A percentile compares a stretch with the other conserved stretches of the same genome.
Conservation (phyloP, 1,284 basidiomycete species). For the Cryptococcus neoformans region DNA sequence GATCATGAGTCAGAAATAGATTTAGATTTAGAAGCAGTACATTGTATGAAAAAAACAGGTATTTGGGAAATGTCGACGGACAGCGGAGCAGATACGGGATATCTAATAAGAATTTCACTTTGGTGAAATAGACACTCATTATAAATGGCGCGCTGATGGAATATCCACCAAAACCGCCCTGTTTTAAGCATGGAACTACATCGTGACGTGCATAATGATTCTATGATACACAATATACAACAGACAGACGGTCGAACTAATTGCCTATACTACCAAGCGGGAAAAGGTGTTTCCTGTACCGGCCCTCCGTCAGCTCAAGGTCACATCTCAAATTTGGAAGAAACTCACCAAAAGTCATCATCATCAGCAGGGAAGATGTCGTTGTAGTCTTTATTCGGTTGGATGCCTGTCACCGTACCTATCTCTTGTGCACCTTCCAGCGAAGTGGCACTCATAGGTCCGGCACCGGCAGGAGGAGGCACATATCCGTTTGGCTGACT, state of each 20-base stretch:
- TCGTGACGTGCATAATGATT: too few species aligned
- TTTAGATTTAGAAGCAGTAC: neutral
- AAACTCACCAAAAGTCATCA: slow-evolving; percentile 28
- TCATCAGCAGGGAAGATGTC: slow-evolving; percentile 26
- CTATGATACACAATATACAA: too few species aligned
- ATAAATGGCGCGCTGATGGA: too few species aligned
- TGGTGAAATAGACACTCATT: too few species aligned
- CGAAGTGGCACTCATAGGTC: neutral
- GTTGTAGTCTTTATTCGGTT: slow-evolving; percentile 1
- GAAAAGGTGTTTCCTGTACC: slow-evolving; percentile 21
- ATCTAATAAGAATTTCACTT: too few species aligned
- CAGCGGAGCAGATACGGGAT: too few species aligned
- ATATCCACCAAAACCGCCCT: too few species aligned
- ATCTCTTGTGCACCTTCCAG: neutral
- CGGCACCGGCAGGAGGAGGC: too few species aligned
- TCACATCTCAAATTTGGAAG: neutral
- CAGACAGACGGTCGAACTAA: too few species aligned
- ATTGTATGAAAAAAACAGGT: too few species aligned
- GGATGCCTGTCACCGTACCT: neutral
- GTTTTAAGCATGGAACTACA: too few species aligned
- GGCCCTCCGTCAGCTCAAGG: neutral
- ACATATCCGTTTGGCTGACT: neutral
- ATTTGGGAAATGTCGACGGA: too few species aligned
- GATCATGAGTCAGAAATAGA: slow-evolving; percentile 26
- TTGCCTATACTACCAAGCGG: neutral